Conservation (phyloP, 257 asterid species). For the Marsdenia floribunda region DNA sequence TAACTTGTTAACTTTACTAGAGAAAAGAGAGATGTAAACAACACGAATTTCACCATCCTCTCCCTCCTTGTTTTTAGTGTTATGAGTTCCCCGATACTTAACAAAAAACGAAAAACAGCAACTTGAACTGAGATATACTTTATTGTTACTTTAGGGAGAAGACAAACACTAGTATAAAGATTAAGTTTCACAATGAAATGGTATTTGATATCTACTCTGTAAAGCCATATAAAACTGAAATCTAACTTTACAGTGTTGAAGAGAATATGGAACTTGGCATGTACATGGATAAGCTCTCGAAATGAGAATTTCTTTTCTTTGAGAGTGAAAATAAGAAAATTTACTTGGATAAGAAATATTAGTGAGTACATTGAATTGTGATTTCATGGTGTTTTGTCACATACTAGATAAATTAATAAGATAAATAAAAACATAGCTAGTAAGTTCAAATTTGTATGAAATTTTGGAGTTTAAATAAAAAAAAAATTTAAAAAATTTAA, state of each 20-base stretch:
- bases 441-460: too few relatives aligned
- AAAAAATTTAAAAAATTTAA: too few relatives aligned
- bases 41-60: background rate
- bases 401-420: too few relatives aligned
- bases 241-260: background rate
- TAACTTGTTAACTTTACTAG: background rate
- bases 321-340: background rate
- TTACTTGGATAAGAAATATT: background rate
- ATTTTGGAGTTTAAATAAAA: too few relatives aligned
- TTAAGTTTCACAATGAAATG: background rate
- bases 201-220: background rate
- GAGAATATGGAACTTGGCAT: background rate
- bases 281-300: too few relatives aligned
- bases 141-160: background rate
- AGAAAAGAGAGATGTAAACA: background rate
- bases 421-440: too few relatives aligned
- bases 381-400: too few relatives aligned
- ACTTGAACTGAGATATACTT: background rate
- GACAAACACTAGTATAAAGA: background rate
- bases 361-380: too few relatives aligned
- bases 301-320: too few relatives aligned
- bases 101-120: background rate
- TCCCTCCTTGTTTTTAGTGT: background rate
- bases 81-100: background rate
- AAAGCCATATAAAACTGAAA: background rate